Evolutionary conservation across 176 grass and related monocot species (phyloP), one percentile per base, ranked within the genome.

Genomic region (Paspalum notatum): DNA sequence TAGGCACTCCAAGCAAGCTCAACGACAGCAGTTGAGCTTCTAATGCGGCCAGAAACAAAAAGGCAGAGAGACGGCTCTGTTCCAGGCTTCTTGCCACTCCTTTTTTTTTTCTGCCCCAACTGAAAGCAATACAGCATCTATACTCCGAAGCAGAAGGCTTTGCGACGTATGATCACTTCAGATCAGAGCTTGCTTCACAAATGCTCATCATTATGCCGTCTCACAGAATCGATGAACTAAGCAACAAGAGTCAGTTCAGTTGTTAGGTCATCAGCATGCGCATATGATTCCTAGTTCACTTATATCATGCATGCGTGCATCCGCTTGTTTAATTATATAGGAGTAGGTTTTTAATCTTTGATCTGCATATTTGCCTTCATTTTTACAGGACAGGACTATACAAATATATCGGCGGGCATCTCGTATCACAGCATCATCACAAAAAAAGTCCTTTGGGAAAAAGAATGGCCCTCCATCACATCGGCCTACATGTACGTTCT

Each of bases 381-480:
- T 68, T 41, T 53, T 50, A 4, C 6, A n/a, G 21, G 48, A 41
- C 11, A 25, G 24, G 57, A 44, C 50, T 82, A 73, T 48, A 25
- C 22, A 51, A 17, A 32, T 38, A 25, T 11, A 32, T 17, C 18
- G n/a, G n/a, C n/a, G 47, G 46, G 58, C 66, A 64, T 80, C 38
- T 58, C 2, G 27, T 2, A 65, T 41, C 62, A 39, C 2, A 37
- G 5, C 18, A 45, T 50, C 15, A 72, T 52, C 45, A 71, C 7
- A 49, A 49, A 61, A 61, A 15, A 54, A 66, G 41, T 5, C 4
- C 13, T 5, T 6, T 46, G 1, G 7, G 4, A 15, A 53, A 85
- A 86, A 73, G 68, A 65, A 80, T 55, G 84, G 84, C 48, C 39
- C 25, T 80, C 84, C 84, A 17, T 74, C 13, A 18, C 39, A 47